Evolutionary conservation across 2,329 filamentous ascomycete species (phyloP).

Genomic region (Talaromyces sp.): DNA sequence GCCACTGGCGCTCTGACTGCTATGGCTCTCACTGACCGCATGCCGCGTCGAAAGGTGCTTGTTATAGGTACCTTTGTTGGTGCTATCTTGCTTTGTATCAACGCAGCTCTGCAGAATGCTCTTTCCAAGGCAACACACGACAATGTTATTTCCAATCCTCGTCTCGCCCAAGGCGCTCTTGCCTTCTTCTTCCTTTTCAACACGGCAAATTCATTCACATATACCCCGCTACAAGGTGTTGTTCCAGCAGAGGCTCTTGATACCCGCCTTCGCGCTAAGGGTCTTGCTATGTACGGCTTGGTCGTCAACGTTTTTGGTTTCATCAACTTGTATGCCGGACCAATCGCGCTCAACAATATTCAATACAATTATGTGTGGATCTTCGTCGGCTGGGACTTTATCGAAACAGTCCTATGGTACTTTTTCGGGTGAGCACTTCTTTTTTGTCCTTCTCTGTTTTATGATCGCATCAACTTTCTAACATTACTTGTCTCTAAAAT

Average conservation of each 20-base stretch:
- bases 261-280: constrained; percentile 15
- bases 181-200: constrained; percentile 45
- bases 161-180: constrained; percentile 40
- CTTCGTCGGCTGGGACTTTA: constrained; percentile 17
- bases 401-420: constrained; percentile 14
- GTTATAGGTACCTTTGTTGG: constrained; percentile 42
- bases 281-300: constrained; percentile 17
- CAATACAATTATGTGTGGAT: constrained; percentile 30
- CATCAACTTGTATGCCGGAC: constrained; percentile 24
- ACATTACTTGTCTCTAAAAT: neutral
- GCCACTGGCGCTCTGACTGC: constrained; percentile 47
- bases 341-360: constrained; percentile 35
- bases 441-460: neutral
- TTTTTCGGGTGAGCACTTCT: constrained; percentile 30
- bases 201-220: constrained; percentile 43
- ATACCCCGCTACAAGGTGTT: constrained; percentile 30
- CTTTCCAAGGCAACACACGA: neutral
- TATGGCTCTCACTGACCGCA: constrained; percentile 44
- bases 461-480: neutral
- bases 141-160: neutral
- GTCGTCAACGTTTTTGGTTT: constrained; percentile 26
- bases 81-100: constrained; percentile 26
- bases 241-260: constrained; percentile 17
- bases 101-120: constrained; percentile 37
- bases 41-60: constrained; percentile 49